Evolutionary conservation across 225 moss, liverwort and hornwort genomes (phyloP), one percentile per base, ranked within the genome.

Genomic region (Ulota crispa): DNA sequence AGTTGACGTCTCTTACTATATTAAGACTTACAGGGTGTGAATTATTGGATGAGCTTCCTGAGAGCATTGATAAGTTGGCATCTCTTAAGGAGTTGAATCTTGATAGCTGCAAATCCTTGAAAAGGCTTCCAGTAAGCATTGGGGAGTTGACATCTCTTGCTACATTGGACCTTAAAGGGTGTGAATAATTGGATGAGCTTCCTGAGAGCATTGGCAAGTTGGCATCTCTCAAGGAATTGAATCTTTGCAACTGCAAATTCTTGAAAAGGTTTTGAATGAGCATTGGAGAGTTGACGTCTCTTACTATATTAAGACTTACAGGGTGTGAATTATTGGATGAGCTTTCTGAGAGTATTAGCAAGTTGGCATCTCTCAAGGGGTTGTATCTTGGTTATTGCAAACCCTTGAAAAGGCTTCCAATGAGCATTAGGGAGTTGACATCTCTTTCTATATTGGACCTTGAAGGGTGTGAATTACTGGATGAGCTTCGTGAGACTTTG

Each of bases 301-400:
- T 43, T 43, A 2, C 0, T 3, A 11, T 0, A 3, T 12, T 43
- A 3, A 0, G 3, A 0, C 43, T 43, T 43, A 1, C 0, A 12
- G 12, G 3, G 1, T 43, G 43, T 43, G 12, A 43, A 11, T 12
- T 11, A 12, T 43, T 43, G 43, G 3, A 11, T 12, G 43, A 3
- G 43, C 37, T 37, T 37, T 8, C 8, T 8, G 37, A 37, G 8
- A 37, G 8, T 1, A 37, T 37, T 37, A 8, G 37, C 37, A 37
- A 37, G 37, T 37, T 37, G 43, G 43, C 43, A 12, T 43, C 42
- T 11, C 42, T 42, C 2, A 42, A 2, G 11, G 10, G 3, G 0
- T 11, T 42, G 2, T 10, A 9, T 42, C 42, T 42, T 42, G 0
- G 3, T 1, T 0, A 9, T 42, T 42, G 42, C 42, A 42, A 42